Evolutionary conservation across 225 moss, liverwort and hornwort genomes (phyloP).

Genomic region (Polytrichum formosum): DNA sequence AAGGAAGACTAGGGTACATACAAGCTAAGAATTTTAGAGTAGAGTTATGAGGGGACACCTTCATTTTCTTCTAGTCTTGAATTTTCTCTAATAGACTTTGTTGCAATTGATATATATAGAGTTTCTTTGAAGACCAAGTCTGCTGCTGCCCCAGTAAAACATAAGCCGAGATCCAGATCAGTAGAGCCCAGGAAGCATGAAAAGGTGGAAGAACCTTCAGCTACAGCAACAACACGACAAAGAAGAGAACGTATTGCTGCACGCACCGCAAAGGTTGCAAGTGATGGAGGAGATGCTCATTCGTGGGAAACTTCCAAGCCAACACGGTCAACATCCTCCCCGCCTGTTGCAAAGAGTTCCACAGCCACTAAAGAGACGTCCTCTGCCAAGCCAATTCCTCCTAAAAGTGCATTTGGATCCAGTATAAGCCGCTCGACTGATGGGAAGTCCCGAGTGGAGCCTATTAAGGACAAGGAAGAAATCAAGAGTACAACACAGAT

Average conservation of each 20-base stretch:
- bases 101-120: conserved; percentile 5
- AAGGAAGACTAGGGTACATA: too few relatives aligned
- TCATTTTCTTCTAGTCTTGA: too few relatives aligned
- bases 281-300: conserved; percentile 22
- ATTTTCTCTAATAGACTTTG: too few relatives aligned
- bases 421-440: conserved; percentile 23
- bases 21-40: too few relatives aligned
- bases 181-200: conserved; percentile 23
- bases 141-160: conserved; percentile 15
- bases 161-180: conserved; percentile 22
- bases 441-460: conserved; percentile 20
- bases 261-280: conserved; percentile 30
- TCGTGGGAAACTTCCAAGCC: conserved; percentile 17
- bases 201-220: conserved; percentile 25
- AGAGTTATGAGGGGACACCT: too few relatives aligned
- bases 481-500: conserved; percentile 15
- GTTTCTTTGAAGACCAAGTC: conserved; percentile 22
- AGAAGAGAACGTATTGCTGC: conserved; percentile 47
- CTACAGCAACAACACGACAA: conserved; percentile 18
- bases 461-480: conserved; percentile 20
- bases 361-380: background rate
- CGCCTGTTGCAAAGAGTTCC: conserved; percentile 15
- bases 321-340: conserved; percentile 27
- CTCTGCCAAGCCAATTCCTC: conserved; percentile 13
- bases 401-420: conserved; percentile 44